Percentiles rank a stretch among this genome's conserved stretches.
phyloP scores from a whole-genome alignment of 1,139 yeast species.

The Geotrichum aggregatum region DNA sequence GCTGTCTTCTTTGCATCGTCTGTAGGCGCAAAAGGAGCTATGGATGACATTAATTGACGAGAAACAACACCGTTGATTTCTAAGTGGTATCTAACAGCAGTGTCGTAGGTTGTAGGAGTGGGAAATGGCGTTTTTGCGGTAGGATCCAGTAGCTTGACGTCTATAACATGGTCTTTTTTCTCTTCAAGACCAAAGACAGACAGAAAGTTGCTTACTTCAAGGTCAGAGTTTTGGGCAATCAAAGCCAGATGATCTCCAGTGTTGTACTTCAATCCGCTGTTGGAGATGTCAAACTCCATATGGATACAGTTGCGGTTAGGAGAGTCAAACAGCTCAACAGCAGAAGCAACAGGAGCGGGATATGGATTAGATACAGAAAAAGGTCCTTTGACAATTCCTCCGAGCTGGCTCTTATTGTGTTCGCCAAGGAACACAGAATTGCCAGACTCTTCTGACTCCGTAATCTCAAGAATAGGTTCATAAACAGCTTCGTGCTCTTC shows the following conservation, averaged over 20 bases:
- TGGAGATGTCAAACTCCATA: conserved; percentile 75
- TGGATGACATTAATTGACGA: conserved; percentile 74
- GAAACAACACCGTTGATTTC: conserved; percentile 93
- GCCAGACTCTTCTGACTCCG: conserved; percentile 37
- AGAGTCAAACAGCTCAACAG: conserved; percentile 69
- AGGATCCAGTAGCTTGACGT: conserved; percentile 67
- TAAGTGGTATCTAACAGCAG: conserved; percentile 79
- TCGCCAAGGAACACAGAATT: conserved; percentile 74
- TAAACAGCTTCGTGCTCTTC: conserved; percentile 74
- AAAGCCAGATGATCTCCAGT: conserved; percentile 96
- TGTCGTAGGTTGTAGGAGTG: conserved; percentile 83
- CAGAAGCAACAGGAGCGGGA: conserved; percentile 58
- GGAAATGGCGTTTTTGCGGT: conserved; percentile 79
- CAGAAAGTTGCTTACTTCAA: conserved; percentile 62
- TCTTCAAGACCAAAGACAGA: conserved; percentile 57
- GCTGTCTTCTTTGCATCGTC: conserved; percentile 53
- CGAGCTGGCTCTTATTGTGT: conserved; percentile 63
- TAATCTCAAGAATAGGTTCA: conserved; percentile 64
- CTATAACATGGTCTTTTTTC: conserved; percentile 55
- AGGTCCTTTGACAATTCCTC: conserved; percentile 61
- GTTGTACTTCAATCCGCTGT: conserved; percentile 70
- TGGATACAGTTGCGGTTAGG: conserved; percentile 78
- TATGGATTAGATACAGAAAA: conserved; percentile 81
- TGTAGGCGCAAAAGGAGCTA: conserved; percentile 79
- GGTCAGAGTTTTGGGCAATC: conserved; percentile 87